phyloP scores from a whole-genome alignment of 169 alveolate genomes.

The Plasmodium relictum region DNA sequence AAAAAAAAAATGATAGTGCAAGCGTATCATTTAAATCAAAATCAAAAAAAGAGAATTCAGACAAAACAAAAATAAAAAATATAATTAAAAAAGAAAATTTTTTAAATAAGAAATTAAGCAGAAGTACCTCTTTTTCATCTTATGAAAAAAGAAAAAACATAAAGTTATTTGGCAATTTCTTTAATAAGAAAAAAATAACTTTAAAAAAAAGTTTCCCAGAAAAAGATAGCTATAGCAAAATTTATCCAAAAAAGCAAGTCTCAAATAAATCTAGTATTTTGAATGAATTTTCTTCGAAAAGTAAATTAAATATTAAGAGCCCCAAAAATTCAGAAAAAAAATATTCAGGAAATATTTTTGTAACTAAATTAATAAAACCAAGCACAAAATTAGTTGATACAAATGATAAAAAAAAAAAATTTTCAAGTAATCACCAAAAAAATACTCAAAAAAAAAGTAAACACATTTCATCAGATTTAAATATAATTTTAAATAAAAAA shows the following conservation, averaged over 20 bases:
- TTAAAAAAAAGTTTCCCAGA: not conserved
- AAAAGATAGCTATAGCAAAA: conserved; percentile 1
- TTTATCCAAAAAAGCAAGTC: not conserved
- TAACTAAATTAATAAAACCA: conserved; percentile 39
- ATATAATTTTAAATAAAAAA: conserved; percentile 14
- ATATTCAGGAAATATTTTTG: not conserved
- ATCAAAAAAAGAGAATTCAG: conserved; percentile 30
- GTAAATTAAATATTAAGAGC: conserved; percentile 15
- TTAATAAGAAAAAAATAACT: conserved; percentile 10
- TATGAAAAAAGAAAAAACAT: conserved; percentile 32
- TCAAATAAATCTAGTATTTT: conserved; percentile 25
- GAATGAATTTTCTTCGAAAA: conserved; percentile 15
- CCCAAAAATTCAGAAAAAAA: conserved; percentile 26
- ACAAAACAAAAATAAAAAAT: conserved; percentile 42
- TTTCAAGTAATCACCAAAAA: conserved; percentile 4
- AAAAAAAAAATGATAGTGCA: conserved; percentile 6
- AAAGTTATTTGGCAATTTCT: not conserved
- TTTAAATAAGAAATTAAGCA: conserved; percentile 5
- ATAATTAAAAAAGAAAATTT: conserved; percentile 6
- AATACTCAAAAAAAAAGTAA: conserved; percentile 35
- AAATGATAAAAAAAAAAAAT: not conserved
- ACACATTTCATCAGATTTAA: conserved; percentile 8
- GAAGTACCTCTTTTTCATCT: conserved; percentile 11
- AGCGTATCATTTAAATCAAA: conserved; percentile 14
- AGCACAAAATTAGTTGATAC: conserved; percentile 1